phyloP scores from a whole-genome alignment of 2,329 filamentous ascomycete genomes.

The Cladophialophora exuberans region DNA sequence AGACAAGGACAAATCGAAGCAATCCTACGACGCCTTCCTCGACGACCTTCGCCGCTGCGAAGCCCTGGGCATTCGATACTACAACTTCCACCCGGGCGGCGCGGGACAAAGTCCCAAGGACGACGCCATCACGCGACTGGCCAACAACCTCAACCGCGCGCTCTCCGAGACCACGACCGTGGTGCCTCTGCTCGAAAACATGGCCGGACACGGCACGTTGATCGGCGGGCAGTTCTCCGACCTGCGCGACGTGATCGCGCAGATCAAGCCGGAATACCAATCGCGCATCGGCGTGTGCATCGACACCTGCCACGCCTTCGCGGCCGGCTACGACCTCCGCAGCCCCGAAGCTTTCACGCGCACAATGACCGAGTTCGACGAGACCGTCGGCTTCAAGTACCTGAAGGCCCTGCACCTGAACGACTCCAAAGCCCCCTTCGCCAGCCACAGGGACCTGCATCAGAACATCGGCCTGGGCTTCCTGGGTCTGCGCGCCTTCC shows the following conservation, averaged over 20 bases:
- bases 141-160: conserved; percentile 77
- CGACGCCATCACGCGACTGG: conserved; percentile 77
- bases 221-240: conserved; percentile 86
- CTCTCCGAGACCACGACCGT: conserved; percentile 76
- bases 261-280: conserved; percentile 73
- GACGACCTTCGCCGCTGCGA: conserved; percentile 89
- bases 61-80: conserved; percentile 81
- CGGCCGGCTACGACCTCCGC: conserved; percentile 87
- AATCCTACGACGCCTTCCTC: conserved; percentile 83
- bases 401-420: conserved; percentile 89
- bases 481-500: conserved; percentile 85
- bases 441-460: conserved; percentile 83
- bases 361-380: conserved; percentile 77
- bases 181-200: conserved; percentile 88
- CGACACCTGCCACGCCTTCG: conserved; percentile 96
- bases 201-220: conserved; percentile 88
- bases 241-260: conserved; percentile 78
- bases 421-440: conserved; percentile 89
- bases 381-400: conserved; percentile 75
- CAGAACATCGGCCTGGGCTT: conserved; percentile 97
- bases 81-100: conserved; percentile 96
- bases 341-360: conserved; percentile 71
- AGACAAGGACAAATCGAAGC: conserved; percentile 76
- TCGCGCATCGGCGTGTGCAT: conserved; percentile 87
- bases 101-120: conserved; percentile 68